Evolutionary conservation across 2,329 filamentous ascomycete species (phyloP).

Genomic region (Acrocalymma vagum): DNA sequence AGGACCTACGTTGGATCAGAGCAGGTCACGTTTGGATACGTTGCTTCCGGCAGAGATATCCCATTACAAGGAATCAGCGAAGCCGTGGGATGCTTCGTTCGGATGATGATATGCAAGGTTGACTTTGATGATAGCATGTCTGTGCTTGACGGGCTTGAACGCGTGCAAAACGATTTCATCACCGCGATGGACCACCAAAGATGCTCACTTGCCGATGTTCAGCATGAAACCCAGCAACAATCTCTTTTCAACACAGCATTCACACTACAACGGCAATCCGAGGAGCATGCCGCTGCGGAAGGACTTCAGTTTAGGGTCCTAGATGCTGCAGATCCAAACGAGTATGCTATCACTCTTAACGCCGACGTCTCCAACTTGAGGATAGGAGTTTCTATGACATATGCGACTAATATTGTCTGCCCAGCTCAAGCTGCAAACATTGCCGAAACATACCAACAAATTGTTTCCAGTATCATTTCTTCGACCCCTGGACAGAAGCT

Average conservation of each 20-base stretch:
- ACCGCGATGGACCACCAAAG: constrained; percentile 17
- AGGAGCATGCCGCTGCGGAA: too few species aligned
- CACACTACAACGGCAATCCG: constrained; percentile 1
- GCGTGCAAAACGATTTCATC: constrained; percentile 1
- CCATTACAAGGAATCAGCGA: constrained; percentile 19
- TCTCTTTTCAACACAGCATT: constrained; percentile 5
- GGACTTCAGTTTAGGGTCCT: too few species aligned
- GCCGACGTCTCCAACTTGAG: too few species aligned
- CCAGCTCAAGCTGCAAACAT: too few species aligned
- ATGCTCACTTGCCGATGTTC: constrained; percentile 1
- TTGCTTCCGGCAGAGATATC: constrained; percentile 28
- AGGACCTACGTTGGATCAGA: constrained; percentile 14
- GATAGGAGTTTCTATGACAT: too few species aligned
- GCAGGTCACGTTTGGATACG: constrained; percentile 33
- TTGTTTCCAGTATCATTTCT: constrained; percentile 1
- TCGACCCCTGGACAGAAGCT: constrained; percentile 1
- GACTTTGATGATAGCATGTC: constrained; percentile 19
- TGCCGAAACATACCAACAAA: background rate
- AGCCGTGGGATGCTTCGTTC: constrained; percentile 25
- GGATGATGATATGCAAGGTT: constrained; percentile 4
- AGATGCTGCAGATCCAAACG: too few species aligned
- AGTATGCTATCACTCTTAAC: too few species aligned
- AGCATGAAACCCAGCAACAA: constrained; percentile 3
- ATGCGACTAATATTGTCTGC: too few species aligned
- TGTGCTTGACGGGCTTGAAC: background rate